phyloP scores from a whole-genome alignment of 2,329 filamentous ascomycete species.

The Alternaria gaisen region DNA sequence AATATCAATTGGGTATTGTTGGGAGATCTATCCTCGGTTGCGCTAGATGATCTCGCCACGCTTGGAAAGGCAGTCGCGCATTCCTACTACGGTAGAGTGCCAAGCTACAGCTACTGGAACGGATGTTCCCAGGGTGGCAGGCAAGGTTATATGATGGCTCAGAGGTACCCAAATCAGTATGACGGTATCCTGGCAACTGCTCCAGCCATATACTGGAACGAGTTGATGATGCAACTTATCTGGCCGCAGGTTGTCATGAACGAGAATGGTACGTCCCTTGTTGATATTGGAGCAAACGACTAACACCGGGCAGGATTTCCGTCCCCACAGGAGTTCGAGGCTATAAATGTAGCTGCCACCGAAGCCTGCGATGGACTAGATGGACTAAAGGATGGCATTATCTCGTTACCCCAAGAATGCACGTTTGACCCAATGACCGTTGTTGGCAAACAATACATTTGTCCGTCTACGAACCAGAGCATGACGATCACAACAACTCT shows the following conservation, averaged over 20 bases:
- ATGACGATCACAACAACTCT: conserved; percentile 15
- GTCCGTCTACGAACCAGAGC: conserved; percentile 13
- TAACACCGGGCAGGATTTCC: conserved; percentile 11
- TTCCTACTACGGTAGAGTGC: conserved; percentile 40
- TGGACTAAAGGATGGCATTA: conserved; percentile 44
- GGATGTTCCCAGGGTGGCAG: conserved; percentile 30
- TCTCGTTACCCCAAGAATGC: conserved; percentile 31
- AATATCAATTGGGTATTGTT: conserved; percentile 36
- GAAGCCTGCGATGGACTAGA: conserved; percentile 39
- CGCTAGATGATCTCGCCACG: conserved; percentile 41
- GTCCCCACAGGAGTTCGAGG: conserved; percentile 32
- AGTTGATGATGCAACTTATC: conserved; percentile 25
- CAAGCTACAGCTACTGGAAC: conserved; percentile 46
- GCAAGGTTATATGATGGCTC: conserved; percentile 44
- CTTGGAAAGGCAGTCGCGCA: conserved; percentile 40
- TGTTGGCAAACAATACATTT: conserved; percentile 22
- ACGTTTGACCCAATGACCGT: conserved; percentile 27
- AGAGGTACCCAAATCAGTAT: conserved; percentile 38
- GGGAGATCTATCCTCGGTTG: conserved; percentile 43
- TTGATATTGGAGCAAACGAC: neutral
- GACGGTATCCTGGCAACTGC: conserved; percentile 45
- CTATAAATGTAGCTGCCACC: conserved; percentile 22
- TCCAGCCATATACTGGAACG: conserved; percentile 32
- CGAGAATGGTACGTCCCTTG: conserved; percentile 19
- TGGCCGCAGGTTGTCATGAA: conserved; percentile 42